Conservation (phyloP, 305 asterid genomes). For the Euphrasia arctica region DNA sequence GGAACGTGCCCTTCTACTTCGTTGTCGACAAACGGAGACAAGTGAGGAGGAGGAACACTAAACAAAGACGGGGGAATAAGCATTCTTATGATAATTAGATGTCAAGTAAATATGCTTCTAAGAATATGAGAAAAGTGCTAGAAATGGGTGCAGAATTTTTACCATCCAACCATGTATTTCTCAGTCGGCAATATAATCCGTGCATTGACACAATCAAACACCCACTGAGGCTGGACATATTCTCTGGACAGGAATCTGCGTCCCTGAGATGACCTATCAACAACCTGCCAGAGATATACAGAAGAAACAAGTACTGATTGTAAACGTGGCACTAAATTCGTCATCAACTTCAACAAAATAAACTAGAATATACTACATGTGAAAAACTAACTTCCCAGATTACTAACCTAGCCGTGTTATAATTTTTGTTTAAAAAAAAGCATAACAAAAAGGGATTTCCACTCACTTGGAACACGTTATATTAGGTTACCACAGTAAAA, state of each 20-base stretch:
- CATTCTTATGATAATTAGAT: no score
- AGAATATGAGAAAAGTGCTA: neutral
- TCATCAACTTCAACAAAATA: no score
- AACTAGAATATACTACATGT: no score
- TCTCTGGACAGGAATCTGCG: constrained; percentile 79
- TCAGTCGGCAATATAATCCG: constrained; percentile 80
- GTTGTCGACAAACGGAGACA: constrained; percentile 96
- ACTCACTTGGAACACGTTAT: no score
- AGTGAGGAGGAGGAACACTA: constrained; percentile 95
- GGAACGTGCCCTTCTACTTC: constrained; percentile 95
- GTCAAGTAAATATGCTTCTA: neutral
- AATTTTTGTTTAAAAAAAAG: no score
- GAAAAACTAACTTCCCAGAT: no score
- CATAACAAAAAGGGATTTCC: no score
- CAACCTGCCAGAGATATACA: constrained; percentile 57
- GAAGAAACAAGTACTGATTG: neutral
- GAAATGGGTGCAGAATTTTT: constrained; percentile 16
- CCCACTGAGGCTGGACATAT: constrained; percentile 96
- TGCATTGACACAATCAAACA: constrained; percentile 85
- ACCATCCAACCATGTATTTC: constrained; percentile 79
- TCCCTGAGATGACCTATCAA: constrained; percentile 85
- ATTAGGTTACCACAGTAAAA: no score
- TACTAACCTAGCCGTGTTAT: no score
- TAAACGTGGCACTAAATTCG: neutral
- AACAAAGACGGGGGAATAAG: neutral